Evolutionary conservation across 1,284 basidiomycete genomes (phyloP), one percentile per base, ranked within the genome.

Genomic region (Exobasidium cylindrosporum): DNA sequence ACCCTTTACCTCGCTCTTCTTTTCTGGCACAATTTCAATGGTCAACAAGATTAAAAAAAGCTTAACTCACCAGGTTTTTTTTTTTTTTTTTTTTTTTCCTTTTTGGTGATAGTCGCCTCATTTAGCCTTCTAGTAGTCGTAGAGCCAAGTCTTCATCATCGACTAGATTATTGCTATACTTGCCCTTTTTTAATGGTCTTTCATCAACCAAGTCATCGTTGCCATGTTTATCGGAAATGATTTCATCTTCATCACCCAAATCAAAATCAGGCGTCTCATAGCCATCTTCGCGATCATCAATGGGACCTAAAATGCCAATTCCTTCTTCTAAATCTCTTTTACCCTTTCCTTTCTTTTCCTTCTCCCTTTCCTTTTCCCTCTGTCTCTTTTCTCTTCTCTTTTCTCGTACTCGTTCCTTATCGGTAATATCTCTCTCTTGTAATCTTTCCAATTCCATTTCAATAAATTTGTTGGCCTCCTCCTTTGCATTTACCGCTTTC

Each of bases 371-470:
- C 40, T 84, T 84, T 70, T 94, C 91, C 63, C 89, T 86, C 63
- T 86, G 79, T 82, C 88, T 86, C 68, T 74, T 76, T 30, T 77
- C 77, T 14, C 72, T 59, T 35, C 69, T 67, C 65, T 74, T 76
- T 61, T 76, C 70, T 62, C 66, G 67, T 47, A 68, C 75, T 13
- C 73, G 62, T 61, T 72, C 70, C 64, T 78, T 78, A 61, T 79
- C 77, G 45, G 60, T 58, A 52, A 69, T 58, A 40, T 79, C 78
- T 83, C 89, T 90, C 81, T 93, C 91, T 65, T 85, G 83, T 82
- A 89, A 89, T 85, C 93, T 93, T 78, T 90, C 90, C 78, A 86
- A 87, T 24, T 91, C 93, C 69, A 90, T 87, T 63, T 87, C 62
- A 28, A 67, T 69, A 64, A 86, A 81, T 89, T 89, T 82, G 95